phyloP scores from a whole-genome alignment of 768 basidiomycete genomes.

The Postia placenta region DNA sequence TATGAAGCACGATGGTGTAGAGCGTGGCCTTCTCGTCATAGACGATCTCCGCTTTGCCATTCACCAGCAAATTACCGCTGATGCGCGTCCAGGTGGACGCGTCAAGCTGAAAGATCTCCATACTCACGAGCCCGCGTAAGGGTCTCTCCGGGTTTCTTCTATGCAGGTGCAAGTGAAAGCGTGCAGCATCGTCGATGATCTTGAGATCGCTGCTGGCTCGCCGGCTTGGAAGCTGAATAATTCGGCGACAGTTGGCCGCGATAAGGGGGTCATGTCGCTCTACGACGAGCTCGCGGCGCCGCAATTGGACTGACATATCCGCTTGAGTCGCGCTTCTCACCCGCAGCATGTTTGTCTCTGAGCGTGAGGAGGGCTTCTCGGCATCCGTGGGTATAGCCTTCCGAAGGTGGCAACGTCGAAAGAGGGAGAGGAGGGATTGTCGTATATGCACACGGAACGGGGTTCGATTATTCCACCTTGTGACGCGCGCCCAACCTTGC shows the following conservation, averaged over 20 bases:
- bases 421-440: conserved; percentile 39
- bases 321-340: conserved; percentile 39
- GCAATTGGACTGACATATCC: conserved; percentile 45
- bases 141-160: conserved; percentile 43
- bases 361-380: conserved; percentile 27
- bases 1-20: conserved; percentile 44
- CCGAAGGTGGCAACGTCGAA: conserved; percentile 39
- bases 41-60: conserved; percentile 44
- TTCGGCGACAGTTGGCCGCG: conserved; percentile 28
- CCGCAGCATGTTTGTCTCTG: conserved; percentile 40
- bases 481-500: conserved; percentile 49
- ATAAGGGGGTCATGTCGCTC: conserved; percentile 41
- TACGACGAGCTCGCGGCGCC: conserved; percentile 33
- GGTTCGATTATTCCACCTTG: conserved; percentile 47
- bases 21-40: conserved; percentile 33
- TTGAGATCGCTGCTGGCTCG: conserved; percentile 30
- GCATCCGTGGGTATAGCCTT: conserved; percentile 29
- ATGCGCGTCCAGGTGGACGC: conserved; percentile 35
- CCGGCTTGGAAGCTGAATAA: conserved; percentile 32
- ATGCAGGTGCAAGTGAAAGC: conserved; percentile 53
- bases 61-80: conserved; percentile 40
- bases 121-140: conserved; percentile 39
- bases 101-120: conserved; percentile 50
- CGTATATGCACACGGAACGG: conserved; percentile 52
- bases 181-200: conserved; percentile 47